Conservation (phyloP, 106 monocot genomes). For the Dendrobium catenatum region DNA sequence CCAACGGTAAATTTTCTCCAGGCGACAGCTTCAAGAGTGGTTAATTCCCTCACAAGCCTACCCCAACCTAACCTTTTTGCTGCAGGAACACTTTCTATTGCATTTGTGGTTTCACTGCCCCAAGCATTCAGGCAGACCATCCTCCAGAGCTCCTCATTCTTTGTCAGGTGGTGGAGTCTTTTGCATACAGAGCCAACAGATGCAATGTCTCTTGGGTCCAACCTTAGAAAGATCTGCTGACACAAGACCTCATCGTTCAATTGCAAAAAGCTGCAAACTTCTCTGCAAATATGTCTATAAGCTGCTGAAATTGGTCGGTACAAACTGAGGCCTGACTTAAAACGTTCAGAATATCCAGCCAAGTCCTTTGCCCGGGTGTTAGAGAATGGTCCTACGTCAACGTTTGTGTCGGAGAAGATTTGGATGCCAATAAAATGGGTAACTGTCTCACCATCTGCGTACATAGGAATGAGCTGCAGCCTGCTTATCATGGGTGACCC, state of each 20-base stretch:
- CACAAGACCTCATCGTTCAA: constrained; percentile 53
- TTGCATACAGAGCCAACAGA: constrained; percentile 48
- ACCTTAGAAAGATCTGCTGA: constrained; percentile 46
- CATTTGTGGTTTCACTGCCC: constrained; percentile 39
- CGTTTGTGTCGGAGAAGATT: constrained; percentile 40
- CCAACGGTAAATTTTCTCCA: constrained; percentile 59
- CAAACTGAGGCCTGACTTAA: constrained; percentile 6
- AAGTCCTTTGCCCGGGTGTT: constrained; percentile 20
- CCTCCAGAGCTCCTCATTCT: constrained; percentile 59
- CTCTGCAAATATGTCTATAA: constrained; percentile 21
- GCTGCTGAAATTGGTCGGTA: constrained; percentile 20
- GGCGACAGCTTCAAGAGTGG: constrained; percentile 52
- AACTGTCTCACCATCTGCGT: constrained; percentile 40
- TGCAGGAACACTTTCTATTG: constrained; percentile 31
- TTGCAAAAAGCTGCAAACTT: constrained; percentile 39
- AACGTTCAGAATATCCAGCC: constrained; percentile 12
- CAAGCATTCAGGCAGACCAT: constrained; percentile 62
- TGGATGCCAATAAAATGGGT: constrained; percentile 55
- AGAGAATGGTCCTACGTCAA: constrained; percentile 36
- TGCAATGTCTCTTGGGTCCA: constrained; percentile 52
- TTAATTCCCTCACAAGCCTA: constrained; percentile 44
- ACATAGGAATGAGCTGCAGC: constrained; percentile 38
- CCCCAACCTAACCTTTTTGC: constrained; percentile 44
- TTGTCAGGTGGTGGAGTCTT: constrained; percentile 33
- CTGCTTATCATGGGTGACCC: constrained; percentile 47